phyloP scores from a whole-genome alignment of 1,139 yeast genomes.

The Geotrichum cucujoidarum region DNA sequence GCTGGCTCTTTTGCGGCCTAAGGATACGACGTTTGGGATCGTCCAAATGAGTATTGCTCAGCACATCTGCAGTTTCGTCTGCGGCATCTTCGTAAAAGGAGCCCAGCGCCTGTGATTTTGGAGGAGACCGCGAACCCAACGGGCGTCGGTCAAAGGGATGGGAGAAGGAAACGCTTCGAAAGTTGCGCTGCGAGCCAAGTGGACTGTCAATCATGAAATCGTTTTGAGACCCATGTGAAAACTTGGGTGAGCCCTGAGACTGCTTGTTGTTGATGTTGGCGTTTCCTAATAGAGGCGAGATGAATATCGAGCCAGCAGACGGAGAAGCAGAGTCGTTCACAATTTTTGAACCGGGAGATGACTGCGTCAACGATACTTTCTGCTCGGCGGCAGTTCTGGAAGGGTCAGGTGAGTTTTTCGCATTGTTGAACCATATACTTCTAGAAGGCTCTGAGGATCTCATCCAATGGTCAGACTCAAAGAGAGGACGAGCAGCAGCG shows the following conservation, averaged over 20 bases:
- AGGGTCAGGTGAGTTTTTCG: not conserved
- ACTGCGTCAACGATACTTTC: too few species aligned
- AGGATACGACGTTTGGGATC: constrained; percentile 2
- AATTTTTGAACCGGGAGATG: constrained; percentile 6
- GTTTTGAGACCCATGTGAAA: not conserved
- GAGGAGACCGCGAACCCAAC: constrained; percentile 7
- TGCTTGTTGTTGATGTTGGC: not conserved
- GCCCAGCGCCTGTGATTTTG: not conserved
- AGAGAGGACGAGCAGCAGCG: constrained; percentile 4
- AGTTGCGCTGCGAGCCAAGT: constrained; percentile 11
- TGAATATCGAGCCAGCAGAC: constrained; percentile 1
- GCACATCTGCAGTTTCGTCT: constrained; percentile 8
- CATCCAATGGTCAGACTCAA: constrained; percentile 12
- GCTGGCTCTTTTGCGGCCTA: constrained; percentile 7
- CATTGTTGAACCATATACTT: constrained; percentile 13
- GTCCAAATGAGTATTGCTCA: constrained; percentile 5
- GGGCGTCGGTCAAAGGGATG: constrained; percentile 7
- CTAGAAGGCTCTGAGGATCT: constrained; percentile 10
- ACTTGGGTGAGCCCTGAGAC: not conserved
- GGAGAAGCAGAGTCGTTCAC: constrained; percentile 5
- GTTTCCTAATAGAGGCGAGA: constrained; percentile 1
- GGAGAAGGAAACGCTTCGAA: constrained; percentile 16
- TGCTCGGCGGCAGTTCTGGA: not conserved
- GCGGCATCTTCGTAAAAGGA: constrained; percentile 8
- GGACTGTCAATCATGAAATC: constrained; percentile 9